These are phyloP conservation scores for Coemansia sp. DNA, from an alignment of 192 early-diverging fungal genomes.

Conservation along the genomic window DNA sequence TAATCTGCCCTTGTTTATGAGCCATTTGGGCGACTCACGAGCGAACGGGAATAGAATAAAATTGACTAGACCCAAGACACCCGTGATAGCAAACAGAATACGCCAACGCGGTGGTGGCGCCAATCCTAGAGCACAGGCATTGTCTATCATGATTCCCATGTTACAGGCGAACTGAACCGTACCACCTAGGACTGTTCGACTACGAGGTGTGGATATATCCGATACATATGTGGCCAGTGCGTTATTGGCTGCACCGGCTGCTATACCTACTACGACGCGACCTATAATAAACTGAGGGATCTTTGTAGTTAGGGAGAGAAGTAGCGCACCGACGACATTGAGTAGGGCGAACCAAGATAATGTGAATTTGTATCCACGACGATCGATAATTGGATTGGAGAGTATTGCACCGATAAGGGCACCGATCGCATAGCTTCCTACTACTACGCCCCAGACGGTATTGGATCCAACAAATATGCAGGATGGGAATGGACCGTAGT, in stretches of 20 bases:
- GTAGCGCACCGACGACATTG: conserved; percentile 65
- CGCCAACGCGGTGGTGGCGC: conserved; percentile 71
- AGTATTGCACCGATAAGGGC: conserved; percentile 68
- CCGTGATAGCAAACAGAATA: conserved; percentile 65
- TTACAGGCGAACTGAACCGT: conserved; percentile 76
- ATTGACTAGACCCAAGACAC: conserved; percentile 60
- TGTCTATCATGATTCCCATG: conserved; percentile 76
- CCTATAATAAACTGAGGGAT: conserved; percentile 72
- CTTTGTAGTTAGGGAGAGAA: conserved; percentile 64
- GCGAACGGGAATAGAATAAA: conserved; percentile 66
- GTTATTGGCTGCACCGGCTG: conserved; percentile 67
- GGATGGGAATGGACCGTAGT: conserved; percentile 52
- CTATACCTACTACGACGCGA: conserved; percentile 72
- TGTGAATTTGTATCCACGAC: conserved; percentile 64
- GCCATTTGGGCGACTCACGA: conserved; percentile 77
- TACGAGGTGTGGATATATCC: conserved; percentile 72
- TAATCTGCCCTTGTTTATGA: conserved; percentile 63
- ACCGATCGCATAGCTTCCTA: conserved; percentile 63
- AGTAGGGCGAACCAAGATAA: conserved; percentile 71
- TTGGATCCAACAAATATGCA: conserved; percentile 48
- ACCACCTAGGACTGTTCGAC: conserved; percentile 72
- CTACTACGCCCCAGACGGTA: conserved; percentile 60
- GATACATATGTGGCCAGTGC: conserved; percentile 73
- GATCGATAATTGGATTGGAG: conserved; percentile 60
- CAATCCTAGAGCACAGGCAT: conserved; percentile 64